Conservation (phyloP, 2,329 filamentous ascomycete genomes). For the Fusarium avenaceum region DNA sequence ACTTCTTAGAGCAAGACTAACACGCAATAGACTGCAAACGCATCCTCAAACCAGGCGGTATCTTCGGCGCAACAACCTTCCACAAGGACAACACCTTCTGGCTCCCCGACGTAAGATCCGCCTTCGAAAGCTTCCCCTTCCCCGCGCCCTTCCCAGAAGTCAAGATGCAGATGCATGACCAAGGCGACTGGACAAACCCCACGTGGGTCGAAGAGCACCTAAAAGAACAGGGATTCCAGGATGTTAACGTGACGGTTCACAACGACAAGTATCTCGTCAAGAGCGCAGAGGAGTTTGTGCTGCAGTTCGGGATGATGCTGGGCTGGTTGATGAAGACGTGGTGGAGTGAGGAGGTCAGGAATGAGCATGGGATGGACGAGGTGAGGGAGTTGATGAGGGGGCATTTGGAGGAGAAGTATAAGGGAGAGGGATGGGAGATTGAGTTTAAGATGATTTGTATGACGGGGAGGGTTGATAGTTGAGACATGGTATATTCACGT, state of each 20-base stretch:
- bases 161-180: constrained; percentile 57
- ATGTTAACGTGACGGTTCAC: constrained; percentile 54
- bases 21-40: constrained; percentile 52
- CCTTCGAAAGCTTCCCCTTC: constrained; percentile 59
- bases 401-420: constrained; percentile 58
- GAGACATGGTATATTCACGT: background rate
- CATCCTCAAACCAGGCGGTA: constrained; percentile 57
- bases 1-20: background rate
- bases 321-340: constrained; percentile 54
- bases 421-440: constrained; percentile 47
- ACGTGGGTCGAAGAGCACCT: constrained; percentile 57
- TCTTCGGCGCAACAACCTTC: constrained; percentile 56
- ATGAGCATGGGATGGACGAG: constrained; percentile 55
- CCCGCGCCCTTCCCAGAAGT: constrained; percentile 54
- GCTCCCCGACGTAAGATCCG: constrained; percentile 55
- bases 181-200: constrained; percentile 57
- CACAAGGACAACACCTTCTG: constrained; percentile 55
- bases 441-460: constrained; percentile 45
- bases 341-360: constrained; percentile 58
- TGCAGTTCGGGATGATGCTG: constrained; percentile 56
- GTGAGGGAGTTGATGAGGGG: constrained; percentile 53
- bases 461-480: constrained; percentile 43
- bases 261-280: constrained; percentile 48
- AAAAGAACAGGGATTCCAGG: constrained; percentile 53
- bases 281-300: constrained; percentile 55